These are phyloP conservation scores for Saccharomycopsis lassenensis DNA, from an alignment of 805 yeast genomes.

Conservation along the genomic window DNA sequence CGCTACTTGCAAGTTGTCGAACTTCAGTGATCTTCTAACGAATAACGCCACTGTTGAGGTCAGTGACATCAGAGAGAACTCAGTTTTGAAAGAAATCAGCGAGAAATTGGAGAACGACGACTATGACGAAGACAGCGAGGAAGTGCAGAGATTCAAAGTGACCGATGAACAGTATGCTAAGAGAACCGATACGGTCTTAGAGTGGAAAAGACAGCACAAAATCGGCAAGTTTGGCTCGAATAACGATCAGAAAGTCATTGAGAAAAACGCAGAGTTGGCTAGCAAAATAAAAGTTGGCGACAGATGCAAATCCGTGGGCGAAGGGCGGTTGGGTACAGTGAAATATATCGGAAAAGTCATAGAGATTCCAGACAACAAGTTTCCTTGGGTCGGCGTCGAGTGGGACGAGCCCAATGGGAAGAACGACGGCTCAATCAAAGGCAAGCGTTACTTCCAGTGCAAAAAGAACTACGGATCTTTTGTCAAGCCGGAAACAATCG, in stretches of 20 bases:
- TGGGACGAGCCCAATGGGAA: constrained; percentile 83
- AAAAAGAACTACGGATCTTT: constrained; percentile 61
- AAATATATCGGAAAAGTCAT: constrained; percentile 59
- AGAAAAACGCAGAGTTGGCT: constrained; percentile 25
- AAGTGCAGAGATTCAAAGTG: constrained; percentile 34
- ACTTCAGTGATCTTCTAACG: constrained; percentile 24
- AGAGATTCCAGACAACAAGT: constrained; percentile 37
- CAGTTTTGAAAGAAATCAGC: constrained; percentile 37
- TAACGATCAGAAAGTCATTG: constrained; percentile 21
- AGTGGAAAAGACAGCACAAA: constrained; percentile 62
- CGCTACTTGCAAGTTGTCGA: constrained; percentile 19
- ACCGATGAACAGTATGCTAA: constrained; percentile 52
- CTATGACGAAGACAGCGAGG: constrained; percentile 23
- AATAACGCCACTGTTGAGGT: too few species aligned
- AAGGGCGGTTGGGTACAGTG: constrained; percentile 60
- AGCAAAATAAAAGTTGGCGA: constrained; percentile 33
- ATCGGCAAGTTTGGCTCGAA: constrained; percentile 66
- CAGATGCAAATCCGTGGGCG: constrained; percentile 40
- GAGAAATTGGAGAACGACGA: constrained; percentile 23
- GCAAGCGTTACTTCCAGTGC: constrained; percentile 45
- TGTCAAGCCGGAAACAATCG: constrained; percentile 57
- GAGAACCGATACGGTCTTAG: constrained; percentile 51
- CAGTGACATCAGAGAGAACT: constrained; percentile 44
- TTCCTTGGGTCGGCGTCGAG: constrained; percentile 73
- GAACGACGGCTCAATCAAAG: constrained; percentile 68